Evolutionary conservation across 2,329 filamentous ascomycete species (phyloP).

Genomic region (Chlorencoelia australis): DNA sequence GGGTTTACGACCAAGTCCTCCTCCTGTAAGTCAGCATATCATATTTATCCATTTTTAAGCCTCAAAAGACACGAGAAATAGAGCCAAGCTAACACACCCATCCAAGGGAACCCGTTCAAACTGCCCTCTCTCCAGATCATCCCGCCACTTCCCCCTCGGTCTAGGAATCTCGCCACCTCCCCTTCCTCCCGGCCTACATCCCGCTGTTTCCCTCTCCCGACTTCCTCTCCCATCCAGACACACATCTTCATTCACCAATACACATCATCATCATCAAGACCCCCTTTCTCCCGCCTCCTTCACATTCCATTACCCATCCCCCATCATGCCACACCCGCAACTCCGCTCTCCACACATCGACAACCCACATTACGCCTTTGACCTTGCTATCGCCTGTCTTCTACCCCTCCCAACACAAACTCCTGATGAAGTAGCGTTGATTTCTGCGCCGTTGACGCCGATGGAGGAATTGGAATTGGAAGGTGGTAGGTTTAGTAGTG

Average conservation of each 20-base stretch:
- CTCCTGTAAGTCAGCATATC: constrained; percentile 8
- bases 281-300: not conserved
- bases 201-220: not conserved
- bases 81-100: no score
- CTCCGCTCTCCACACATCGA: no score
- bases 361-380: not conserved
- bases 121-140: not conserved
- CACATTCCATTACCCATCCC: no score
- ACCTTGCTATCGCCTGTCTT: not conserved
- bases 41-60: not conserved
- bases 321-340: no score
- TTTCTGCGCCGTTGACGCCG: constrained; percentile 8
- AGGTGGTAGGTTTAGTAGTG: constrained; percentile 29
- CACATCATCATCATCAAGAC: no score
- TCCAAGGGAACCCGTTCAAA: not conserved
- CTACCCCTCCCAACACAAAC: constrained; percentile 8
- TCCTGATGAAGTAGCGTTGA: constrained; percentile 7
- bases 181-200: no score
- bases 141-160: not conserved
- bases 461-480: constrained; percentile 27
- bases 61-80: no score
- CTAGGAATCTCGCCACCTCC: not conserved
- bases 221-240: not conserved
- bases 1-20: constrained; percentile 19
- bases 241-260: no score